These are phyloP conservation scores for Anisodus acutangulus DNA, from an alignment of 257 asterid genomes.

Conservation along the genomic window DNA sequence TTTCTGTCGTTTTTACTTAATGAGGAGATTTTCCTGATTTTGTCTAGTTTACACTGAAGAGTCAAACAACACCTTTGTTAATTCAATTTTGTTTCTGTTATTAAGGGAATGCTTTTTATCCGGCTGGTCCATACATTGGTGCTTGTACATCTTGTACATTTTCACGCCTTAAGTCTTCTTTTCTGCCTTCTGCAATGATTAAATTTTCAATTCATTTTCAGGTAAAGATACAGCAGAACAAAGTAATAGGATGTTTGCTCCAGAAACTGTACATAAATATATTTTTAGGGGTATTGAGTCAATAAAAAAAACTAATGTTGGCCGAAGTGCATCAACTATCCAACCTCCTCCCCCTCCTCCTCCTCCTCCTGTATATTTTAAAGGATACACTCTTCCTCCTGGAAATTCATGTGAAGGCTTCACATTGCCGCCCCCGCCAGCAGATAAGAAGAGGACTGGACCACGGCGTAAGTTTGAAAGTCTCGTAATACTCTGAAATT, in stretches of 20 bases:
- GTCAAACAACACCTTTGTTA: background rate
- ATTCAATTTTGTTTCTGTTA: background rate
- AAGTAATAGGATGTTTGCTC: conserved; percentile 39
- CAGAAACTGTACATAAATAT: conserved; percentile 38
- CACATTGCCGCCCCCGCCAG: conserved; percentile 90
- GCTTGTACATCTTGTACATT: conserved; percentile 2
- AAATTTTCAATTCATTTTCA: conserved; percentile 41
- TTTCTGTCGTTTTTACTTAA: background rate
- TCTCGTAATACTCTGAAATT: background rate
- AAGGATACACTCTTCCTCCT: conserved; percentile 85
- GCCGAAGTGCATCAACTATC: conserved; percentile 38
- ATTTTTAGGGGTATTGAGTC: conserved; percentile 25
- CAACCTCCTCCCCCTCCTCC: conserved; percentile 22
- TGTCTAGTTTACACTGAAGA: background rate
- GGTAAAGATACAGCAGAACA: conserved; percentile 67
- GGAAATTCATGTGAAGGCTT: conserved; percentile 94
- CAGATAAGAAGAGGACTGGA: conserved; percentile 87
- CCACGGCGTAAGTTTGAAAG: conserved; percentile 82
- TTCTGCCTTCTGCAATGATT: background rate
- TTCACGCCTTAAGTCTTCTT: background rate
- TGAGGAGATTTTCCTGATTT: background rate
- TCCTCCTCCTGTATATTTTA: conserved; percentile 55
- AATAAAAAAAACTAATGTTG: conserved; percentile 32
- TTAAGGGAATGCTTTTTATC: background rate
- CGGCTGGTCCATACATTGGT: background rate